phyloP scores from a whole-genome alignment of 2,329 filamentous ascomycete species.

The Xylaria sp. region DNA sequence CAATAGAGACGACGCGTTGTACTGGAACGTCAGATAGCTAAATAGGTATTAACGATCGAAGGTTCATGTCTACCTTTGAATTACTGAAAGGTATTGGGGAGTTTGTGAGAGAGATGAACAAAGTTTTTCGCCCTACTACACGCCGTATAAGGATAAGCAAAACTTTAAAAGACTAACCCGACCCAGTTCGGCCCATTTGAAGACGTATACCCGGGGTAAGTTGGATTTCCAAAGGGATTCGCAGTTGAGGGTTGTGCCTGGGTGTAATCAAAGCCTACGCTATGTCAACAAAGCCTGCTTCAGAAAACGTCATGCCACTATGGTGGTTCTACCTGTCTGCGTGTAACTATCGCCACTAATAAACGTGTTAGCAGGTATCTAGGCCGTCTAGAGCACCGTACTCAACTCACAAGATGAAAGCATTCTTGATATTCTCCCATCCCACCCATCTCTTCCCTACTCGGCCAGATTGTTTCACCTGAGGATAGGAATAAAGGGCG shows the following conservation, averaged over 20 bases:
- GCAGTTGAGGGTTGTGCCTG: constrained; percentile 61
- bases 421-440: constrained; percentile 54
- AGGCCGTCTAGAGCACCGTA: background rate
- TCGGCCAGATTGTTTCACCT: background rate
- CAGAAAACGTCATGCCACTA: background rate
- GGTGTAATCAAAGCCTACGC: constrained; percentile 63
- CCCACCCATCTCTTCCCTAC: constrained; percentile 48
- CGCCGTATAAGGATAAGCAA: background rate
- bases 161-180: constrained; percentile 19
- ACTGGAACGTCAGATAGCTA: constrained; percentile 59
- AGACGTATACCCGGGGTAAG: constrained; percentile 63
- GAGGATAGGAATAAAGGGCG: constrained; percentile 11
- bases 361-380: constrained; percentile 14
- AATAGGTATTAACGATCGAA: background rate
- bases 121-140: background rate
- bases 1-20: constrained; percentile 59
- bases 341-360: constrained; percentile 52
- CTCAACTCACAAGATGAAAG: constrained; percentile 57
- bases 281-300: constrained; percentile 17
- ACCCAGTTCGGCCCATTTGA: constrained; percentile 65
- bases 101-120: background rate
- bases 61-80: background rate
- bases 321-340: constrained; percentile 43
- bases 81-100: background rate
- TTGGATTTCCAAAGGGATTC: constrained; percentile 72